Evolutionary conservation across 2,329 filamentous ascomycete species (phyloP).

Genomic region (Claviceps sp.): DNA sequence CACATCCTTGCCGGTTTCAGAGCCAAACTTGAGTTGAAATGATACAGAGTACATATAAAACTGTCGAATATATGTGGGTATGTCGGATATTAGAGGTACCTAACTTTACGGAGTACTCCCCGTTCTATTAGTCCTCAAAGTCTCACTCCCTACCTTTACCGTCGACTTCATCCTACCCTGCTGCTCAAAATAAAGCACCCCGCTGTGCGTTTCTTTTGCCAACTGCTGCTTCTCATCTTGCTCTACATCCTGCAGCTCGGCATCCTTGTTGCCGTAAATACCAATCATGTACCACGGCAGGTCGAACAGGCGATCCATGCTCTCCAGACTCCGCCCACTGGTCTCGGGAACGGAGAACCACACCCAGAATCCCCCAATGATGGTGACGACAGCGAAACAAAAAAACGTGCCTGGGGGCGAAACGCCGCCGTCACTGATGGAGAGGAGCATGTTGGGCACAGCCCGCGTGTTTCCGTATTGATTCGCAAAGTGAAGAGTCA

Average conservation of each 20-base stretch:
- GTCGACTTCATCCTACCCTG: too few species aligned
- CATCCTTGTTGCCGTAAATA: slow-evolving; percentile 36
- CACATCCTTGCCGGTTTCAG: too few species aligned
- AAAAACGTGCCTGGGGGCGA: slow-evolving; percentile 58
- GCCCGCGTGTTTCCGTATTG: slow-evolving; percentile 67
- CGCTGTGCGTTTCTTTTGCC: slow-evolving; percentile 18
- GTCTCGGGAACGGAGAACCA: slow-evolving; percentile 64
- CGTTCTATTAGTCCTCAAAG: too few species aligned
- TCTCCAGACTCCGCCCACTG: slow-evolving; percentile 48
- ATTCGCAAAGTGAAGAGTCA: slow-evolving; percentile 69
- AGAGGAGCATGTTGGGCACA: slow-evolving; percentile 60
- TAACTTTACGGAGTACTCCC: too few species aligned
- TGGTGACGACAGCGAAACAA: slow-evolving; percentile 57
- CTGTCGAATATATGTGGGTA: too few species aligned
- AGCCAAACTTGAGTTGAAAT: too few species aligned
- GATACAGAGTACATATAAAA: too few species aligned
- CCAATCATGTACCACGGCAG: slow-evolving; percentile 67
- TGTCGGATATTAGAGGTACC: too few species aligned
- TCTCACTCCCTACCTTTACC: too few species aligned
- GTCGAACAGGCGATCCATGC: slow-evolving; percentile 58
- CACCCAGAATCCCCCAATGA: slow-evolving; percentile 56
- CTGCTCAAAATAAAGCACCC: slow-evolving; percentile 4
- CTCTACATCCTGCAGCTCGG: slow-evolving; percentile 30
- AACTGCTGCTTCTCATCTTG: slow-evolving; percentile 30
- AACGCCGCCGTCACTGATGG: slow-evolving; percentile 30